Conservation (phyloP, 331 rosid genomes). For the Quercus lobata region DNA sequence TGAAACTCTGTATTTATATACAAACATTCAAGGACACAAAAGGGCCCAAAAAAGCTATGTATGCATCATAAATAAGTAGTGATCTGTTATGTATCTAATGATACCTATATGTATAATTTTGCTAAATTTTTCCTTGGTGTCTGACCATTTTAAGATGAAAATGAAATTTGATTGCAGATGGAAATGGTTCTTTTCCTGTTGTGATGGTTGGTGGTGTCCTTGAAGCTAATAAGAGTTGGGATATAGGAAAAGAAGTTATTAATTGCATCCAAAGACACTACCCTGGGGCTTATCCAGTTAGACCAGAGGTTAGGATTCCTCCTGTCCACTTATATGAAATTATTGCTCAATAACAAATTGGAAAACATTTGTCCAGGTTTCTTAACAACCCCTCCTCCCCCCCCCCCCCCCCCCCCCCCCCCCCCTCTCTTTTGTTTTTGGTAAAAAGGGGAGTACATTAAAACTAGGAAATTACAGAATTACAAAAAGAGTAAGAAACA, state of each 20-base stretch:
- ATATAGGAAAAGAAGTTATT: conserved; percentile 78
- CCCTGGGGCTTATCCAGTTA: conserved; percentile 65
- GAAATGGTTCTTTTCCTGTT: conserved; percentile 62
- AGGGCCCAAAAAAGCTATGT: background rate
- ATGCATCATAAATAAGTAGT: background rate
- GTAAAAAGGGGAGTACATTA: no score
- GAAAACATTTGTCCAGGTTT: no score
- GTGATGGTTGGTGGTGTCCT: conserved; percentile 99
- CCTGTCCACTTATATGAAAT: background rate
- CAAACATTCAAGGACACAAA: background rate
- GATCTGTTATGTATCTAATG: background rate
- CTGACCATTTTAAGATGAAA: background rate
- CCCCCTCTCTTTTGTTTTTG: accelerated
- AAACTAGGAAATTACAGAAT: no score
- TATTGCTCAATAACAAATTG: background rate
- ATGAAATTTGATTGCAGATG: conserved; percentile 49
- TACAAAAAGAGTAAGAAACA: no score
- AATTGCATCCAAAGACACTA: conserved; percentile 58
- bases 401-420: no score
- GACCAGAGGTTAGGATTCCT: conserved; percentile 65
- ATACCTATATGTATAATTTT: background rate
- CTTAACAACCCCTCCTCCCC: no score
- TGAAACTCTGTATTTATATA: background rate
- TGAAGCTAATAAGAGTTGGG: conserved; percentile 82
- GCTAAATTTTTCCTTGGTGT: background rate